A percentile compares a stretch with the other conserved stretches of the same genome.
Evolutionary conservation across 345 rosid genomes (phyloP).

Genomic region (Brassica nigra): DNA sequence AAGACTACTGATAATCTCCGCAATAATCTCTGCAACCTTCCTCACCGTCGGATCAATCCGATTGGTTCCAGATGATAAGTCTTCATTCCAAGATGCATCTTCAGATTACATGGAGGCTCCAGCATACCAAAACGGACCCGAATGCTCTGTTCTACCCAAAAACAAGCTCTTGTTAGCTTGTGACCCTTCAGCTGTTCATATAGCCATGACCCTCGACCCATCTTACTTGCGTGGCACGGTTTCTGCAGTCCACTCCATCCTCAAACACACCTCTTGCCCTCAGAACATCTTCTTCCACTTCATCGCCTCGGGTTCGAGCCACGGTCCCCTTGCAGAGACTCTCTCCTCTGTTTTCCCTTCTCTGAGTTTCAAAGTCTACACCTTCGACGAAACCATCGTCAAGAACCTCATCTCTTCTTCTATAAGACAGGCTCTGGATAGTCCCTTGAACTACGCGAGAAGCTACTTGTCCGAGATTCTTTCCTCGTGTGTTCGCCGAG

Average conservation of each 20-base stretch:
- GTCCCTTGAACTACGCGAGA: slow-evolving; percentile 78
- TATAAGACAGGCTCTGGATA: slow-evolving; percentile 66
- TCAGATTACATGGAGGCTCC: slow-evolving; percentile 64
- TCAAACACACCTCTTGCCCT: slow-evolving; percentile 80
- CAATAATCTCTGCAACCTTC: slow-evolving; percentile 23
- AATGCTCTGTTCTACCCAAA: slow-evolving; percentile 43
- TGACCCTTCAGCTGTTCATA: slow-evolving; percentile 53
- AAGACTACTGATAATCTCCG: slow-evolving; percentile 26
- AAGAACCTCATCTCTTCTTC: slow-evolving; percentile 59
- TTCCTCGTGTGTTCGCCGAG: slow-evolving; percentile 50
- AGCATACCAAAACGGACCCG: slow-evolving; percentile 51
- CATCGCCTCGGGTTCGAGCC: slow-evolving; percentile 47
- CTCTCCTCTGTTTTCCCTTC: slow-evolving; percentile 60
- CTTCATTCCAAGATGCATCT: slow-evolving; percentile 21
- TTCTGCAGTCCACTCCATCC: slow-evolving; percentile 72
- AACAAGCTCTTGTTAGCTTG: slow-evolving; percentile 33
- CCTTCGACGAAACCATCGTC: slow-evolving; percentile 51
- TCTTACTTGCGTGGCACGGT: slow-evolving; percentile 72
- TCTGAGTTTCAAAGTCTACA: slow-evolving; percentile 54
- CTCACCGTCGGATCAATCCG: slow-evolving; percentile 44
- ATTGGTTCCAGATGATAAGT: slow-evolving; percentile 25
- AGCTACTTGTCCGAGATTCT: slow-evolving; percentile 66
- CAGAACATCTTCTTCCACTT: slow-evolving; percentile 73
- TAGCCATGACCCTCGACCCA: slow-evolving; percentile 84
- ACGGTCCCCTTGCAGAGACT: background rate